phyloP scores from a whole-genome alignment of 176 grass and related monocot genomes.

The Coix lacrymajobi region DNA sequence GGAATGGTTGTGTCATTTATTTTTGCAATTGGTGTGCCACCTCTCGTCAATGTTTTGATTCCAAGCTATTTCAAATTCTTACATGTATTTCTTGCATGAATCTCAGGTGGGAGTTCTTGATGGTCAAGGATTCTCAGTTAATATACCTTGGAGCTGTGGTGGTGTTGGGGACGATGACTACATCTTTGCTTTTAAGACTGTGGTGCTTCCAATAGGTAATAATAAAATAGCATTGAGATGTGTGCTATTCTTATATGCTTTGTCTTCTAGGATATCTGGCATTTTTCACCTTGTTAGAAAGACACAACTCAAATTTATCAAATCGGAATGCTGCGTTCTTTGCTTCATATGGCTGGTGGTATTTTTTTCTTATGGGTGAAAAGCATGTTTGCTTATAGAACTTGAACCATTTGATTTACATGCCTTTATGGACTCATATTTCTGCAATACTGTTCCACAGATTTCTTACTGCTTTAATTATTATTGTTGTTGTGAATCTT shows the following conservation, averaged over 20 bases:
- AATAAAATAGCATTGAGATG: not conserved
- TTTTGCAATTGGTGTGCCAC: conserved; percentile 1
- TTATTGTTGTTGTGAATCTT: conserved; percentile 18
- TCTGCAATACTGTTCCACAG: not conserved
- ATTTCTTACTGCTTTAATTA: not conserved
- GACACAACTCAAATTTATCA: not conserved
- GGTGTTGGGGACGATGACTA: conserved; percentile 93
- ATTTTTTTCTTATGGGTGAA: not conserved
- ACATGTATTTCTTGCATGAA: conserved; percentile 19
- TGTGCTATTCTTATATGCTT: not conserved
- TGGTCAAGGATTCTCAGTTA: conserved; percentile 83
- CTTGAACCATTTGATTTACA: conserved; percentile 2
- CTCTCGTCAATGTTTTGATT: conserved; percentile 12
- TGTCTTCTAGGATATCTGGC: not conserved
- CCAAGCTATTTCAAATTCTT: conserved; percentile 2
- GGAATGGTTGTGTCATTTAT: not conserved
- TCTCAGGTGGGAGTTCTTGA: conserved; percentile 66
- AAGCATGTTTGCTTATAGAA: not conserved
- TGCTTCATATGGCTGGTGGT: not conserved
- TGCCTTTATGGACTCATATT: not conserved
- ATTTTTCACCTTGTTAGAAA: conserved; percentile 27
- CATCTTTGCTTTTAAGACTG: conserved; percentile 81
- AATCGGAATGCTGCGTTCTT: not conserved
- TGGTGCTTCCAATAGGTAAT: conserved; percentile 93
- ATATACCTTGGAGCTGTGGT: conserved; percentile 95